These are phyloP conservation scores for Obelidium mucronatum DNA, from an alignment of 192 early-diverging fungal species.

Conservation along the genomic window DNA sequence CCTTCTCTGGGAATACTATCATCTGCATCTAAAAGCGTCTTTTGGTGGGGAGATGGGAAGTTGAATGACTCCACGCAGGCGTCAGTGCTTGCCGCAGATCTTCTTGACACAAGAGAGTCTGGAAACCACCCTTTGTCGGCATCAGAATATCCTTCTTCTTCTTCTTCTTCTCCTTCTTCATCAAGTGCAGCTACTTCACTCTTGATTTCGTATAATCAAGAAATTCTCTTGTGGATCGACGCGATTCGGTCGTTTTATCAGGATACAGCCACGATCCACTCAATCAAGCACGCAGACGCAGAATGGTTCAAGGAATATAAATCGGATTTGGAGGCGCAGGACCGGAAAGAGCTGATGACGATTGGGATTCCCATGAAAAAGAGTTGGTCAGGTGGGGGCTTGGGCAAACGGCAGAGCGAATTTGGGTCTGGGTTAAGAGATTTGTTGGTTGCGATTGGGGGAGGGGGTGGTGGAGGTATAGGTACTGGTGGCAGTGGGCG, in stretches of 20 bases:
- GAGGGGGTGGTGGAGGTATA: too few relatives aligned
- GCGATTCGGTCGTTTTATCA: constrained; percentile 3
- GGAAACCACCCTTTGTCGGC: too few relatives aligned
- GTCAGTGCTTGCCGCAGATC: not conserved
- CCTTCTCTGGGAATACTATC: not conserved
- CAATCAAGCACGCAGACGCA: constrained; percentile 21
- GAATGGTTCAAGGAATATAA: constrained; percentile 29
- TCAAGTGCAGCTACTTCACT: not conserved
- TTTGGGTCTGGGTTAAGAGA: constrained; percentile 17
- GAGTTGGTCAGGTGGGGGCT: constrained; percentile 5
- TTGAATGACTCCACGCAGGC: not conserved
- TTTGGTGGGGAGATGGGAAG: not conserved
- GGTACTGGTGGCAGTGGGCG: too few relatives aligned
- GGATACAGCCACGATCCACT: constrained; percentile 3
- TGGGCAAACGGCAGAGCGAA: constrained; percentile 3
- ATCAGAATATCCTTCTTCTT: not conserved
- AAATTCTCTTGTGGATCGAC: constrained; percentile 7
- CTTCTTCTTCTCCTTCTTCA: not conserved
- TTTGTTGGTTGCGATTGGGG: constrained; percentile 14
- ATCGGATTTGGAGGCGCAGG: constrained; percentile 10
- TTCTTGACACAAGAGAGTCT: too few relatives aligned
- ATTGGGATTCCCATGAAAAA: constrained; percentile 24
- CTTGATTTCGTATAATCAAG: not conserved
- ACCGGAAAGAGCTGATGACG: constrained; percentile 7
- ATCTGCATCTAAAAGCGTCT: not conserved